Conservation (phyloP, 2,329 filamentous ascomycete species). For the Sarocladium strictum region DNA sequence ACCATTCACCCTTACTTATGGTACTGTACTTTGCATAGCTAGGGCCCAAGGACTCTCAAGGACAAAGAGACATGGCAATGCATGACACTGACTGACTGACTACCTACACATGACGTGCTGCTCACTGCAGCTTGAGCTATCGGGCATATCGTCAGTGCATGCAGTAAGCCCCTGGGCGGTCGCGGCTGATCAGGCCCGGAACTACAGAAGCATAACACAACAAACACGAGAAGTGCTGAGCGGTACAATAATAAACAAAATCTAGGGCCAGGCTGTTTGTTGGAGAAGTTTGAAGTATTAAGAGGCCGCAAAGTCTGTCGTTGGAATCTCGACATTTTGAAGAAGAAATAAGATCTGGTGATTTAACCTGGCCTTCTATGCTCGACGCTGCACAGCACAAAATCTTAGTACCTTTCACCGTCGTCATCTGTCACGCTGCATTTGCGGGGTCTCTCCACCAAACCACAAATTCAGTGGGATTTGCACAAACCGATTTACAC, state of each 20-base stretch:
- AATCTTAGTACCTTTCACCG: not conserved
- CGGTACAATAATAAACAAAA: not conserved
- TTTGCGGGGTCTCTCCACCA: conserved; percentile 5
- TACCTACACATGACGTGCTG: not conserved
- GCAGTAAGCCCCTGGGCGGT: not conserved
- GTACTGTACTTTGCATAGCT: no score
- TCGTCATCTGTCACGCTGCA: not conserved
- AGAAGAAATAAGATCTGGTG: no score
- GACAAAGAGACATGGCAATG: not conserved
- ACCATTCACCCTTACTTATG: no score
- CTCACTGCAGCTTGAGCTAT: not conserved
- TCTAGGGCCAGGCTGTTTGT: not conserved
- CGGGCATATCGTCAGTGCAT: not conserved
- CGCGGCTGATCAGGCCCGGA: not conserved
- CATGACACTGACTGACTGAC: no score
- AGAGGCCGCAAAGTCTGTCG: no score
- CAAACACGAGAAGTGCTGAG: not conserved
- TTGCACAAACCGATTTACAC: not conserved
- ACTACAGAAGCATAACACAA: not conserved
- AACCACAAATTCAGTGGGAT: not conserved
- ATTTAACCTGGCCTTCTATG: no score
- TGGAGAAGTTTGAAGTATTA: no score
- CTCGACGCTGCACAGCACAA: no score
- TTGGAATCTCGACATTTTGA: no score
- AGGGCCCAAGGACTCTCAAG: not conserved